These are phyloP conservation scores for Sclerotinia trifoliorum DNA, from an alignment of 2,329 filamentous ascomycete species.

Conservation along the genomic window DNA sequence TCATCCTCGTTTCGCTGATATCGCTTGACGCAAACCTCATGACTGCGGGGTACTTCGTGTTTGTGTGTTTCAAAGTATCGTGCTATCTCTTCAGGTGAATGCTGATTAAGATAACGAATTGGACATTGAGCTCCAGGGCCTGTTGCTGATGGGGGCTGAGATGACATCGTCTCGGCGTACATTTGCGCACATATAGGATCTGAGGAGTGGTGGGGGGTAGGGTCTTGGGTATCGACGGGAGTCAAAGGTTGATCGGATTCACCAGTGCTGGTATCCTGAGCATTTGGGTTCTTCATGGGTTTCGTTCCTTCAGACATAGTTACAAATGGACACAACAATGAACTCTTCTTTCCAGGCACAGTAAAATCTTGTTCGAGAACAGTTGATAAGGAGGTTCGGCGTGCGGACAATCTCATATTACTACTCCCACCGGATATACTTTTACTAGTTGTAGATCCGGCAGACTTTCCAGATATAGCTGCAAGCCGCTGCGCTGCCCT, in stretches of 20 bases:
- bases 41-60: slow-evolving; percentile 88
- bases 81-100: slow-evolving; percentile 89
- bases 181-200: slow-evolving; percentile 66
- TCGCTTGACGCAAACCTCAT: slow-evolving; percentile 85
- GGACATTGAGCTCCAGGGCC: slow-evolving; percentile 70
- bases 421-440: slow-evolving; percentile 43
- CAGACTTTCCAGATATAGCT: slow-evolving; percentile 45
- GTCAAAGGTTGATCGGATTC: slow-evolving; percentile 33
- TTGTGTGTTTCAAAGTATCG: slow-evolving; percentile 94
- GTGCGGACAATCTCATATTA: slow-evolving; percentile 44
- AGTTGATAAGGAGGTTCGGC: slow-evolving; percentile 59
- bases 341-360: slow-evolving; percentile 75
- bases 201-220: slow-evolving; percentile 49
- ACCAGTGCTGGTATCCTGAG: slow-evolving; percentile 31
- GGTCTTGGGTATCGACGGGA: slow-evolving; percentile 41
- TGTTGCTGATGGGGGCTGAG: slow-evolving; percentile 47
- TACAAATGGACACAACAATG: slow-evolving; percentile 78
- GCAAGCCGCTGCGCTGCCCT: slow-evolving; percentile 55
- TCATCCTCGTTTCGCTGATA: slow-evolving; percentile 86
- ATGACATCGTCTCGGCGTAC: slow-evolving; percentile 55
- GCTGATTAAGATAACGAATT: slow-evolving; percentile 88
- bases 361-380: slow-evolving; percentile 88
- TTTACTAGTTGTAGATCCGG: slow-evolving; percentile 46
- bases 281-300: slow-evolving; percentile 27
- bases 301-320: slow-evolving; percentile 26